Base-by-base conservation (phyloP, 1,139 yeast genomes). In the Geotrichum klebahnii region DNA sequence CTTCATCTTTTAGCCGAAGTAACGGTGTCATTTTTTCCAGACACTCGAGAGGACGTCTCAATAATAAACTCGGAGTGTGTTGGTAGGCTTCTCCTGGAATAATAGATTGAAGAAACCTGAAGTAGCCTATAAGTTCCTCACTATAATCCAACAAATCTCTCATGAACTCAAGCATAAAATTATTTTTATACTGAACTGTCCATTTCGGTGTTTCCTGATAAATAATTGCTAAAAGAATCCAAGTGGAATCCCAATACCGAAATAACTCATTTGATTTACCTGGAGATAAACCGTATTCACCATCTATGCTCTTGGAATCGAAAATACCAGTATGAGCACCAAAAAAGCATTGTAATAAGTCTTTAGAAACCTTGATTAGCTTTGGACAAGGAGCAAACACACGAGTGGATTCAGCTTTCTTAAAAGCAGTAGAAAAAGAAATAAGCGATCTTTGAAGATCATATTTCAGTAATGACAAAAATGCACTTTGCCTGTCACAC, bases 101-200 rank as follows among this genome's bases (percentile, higher is more conserved):
- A 34, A 69, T 68, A 12, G 70, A 69, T 28, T 68, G 75, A 41
- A 87, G 70, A 8, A 77, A 69, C 52, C 84, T 72, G 60, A 78
- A 84, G 2, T 90, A 80, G 53, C 78, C 82, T 17, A 90, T 67
- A 36, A 90, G 68, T 1, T 75, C 68, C 56, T 82, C 82, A 57
- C 96, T 83, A 45, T 86, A 73, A 58, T 90, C 97, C 48, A 89
- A 72, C 0, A 88, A 82, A 64, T 89, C 96, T 64, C 95, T 79
- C 16, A 96, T 86, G 59, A 88, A 89, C 55, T 86, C 94, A 45
- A 84, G 75, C 62, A 87, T 72, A 46, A 77, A 77, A 0, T 75
- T 74, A 32, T 79, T 72, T 43, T 77, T 79, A 60, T 80, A 82
- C 35, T 71, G 68, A 3, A 57, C 56, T 0, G 95, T 88, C 97